phyloP scores from a whole-genome alignment of 352 stramenopile species.

The Globisporangium echinulatum region DNA sequence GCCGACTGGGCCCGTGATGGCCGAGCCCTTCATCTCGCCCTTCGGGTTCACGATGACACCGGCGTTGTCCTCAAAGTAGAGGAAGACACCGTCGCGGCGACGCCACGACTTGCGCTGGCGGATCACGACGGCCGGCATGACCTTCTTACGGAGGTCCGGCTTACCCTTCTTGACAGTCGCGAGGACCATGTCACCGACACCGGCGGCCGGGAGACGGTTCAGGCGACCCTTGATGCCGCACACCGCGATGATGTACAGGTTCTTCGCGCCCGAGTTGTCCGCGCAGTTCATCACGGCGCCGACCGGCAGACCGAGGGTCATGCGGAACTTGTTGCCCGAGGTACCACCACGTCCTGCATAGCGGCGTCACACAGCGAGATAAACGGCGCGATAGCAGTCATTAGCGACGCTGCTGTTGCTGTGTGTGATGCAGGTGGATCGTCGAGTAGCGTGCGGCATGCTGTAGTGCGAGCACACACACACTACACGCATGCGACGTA shows the following conservation, averaged over 20 bases:
- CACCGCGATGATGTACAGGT: slow-evolving; percentile 99
- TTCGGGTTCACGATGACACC: slow-evolving; percentile 99
- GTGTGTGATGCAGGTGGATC: not conserved
- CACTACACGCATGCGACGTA: no score
- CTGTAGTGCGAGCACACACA: not conserved
- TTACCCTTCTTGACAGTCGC: slow-evolving; percentile 99
- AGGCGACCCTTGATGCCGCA: slow-evolving; percentile 98
- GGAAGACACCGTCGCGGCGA: slow-evolving; percentile 99
- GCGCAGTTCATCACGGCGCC: slow-evolving; percentile 99
- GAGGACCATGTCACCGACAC: slow-evolving; percentile 99
- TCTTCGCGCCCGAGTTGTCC: slow-evolving; percentile 99
- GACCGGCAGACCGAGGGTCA: slow-evolving; percentile 98
- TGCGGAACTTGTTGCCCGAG: slow-evolving; percentile 98
- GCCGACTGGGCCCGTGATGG: slow-evolving; percentile 98
- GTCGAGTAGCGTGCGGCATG: not conserved
- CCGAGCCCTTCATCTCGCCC: slow-evolving; percentile 99
- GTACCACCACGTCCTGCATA: slow-evolving; percentile 90
- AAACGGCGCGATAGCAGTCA: not conserved
- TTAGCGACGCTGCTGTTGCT: not conserved
- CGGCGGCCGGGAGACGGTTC: slow-evolving; percentile 98
- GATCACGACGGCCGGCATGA: slow-evolving; percentile 99
- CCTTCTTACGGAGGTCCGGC: slow-evolving; percentile 99
- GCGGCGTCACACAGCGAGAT: not conserved
- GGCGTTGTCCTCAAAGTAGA: slow-evolving; percentile 99
- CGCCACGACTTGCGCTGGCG: slow-evolving; percentile 99